These are phyloP conservation scores for Odonthalia washingtoniensis DNA, from an alignment of 31 red algal genomes.

Conservation along the genomic window DNA sequence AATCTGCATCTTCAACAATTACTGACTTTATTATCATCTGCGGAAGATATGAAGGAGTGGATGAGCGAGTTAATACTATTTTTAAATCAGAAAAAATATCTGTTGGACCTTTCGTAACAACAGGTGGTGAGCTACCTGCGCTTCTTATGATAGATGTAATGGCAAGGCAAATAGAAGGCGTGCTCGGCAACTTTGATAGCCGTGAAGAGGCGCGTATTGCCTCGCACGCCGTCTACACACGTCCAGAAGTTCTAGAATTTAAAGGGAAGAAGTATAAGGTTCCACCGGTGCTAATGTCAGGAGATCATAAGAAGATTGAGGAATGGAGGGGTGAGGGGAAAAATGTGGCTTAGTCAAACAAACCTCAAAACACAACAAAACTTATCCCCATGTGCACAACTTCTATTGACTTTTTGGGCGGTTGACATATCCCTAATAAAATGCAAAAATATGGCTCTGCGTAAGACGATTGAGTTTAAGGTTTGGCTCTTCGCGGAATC, in stretches of 20 bases:
- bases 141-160: slow-evolving; percentile 10
- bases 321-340: slow-evolving; percentile 6
- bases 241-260: background rate
- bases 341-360: no score
- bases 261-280: slow-evolving; percentile 9
- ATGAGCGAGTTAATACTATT: slow-evolving; percentile 5
- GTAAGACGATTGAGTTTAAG: no score
- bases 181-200: background rate
- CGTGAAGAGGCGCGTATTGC: slow-evolving; percentile 7
- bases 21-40: slow-evolving; percentile 11
- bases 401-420: no score
- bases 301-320: slow-evolving; percentile 12
- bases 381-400: no score
- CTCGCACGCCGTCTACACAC: background rate
- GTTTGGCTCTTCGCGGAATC: no score
- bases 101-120: slow-evolving; percentile 7
- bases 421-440: no score
- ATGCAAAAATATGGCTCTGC: no score
- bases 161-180: background rate
- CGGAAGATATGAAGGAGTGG: slow-evolving; percentile 31
- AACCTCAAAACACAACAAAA: no score
- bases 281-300: background rate
- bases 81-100: background rate
- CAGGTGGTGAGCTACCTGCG: slow-evolving; percentile 23
- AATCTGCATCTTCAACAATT: background rate